phyloP scores from a whole-genome alignment of 371 early-diverging fungal species.

The Saksenaea oblongispora region DNA sequence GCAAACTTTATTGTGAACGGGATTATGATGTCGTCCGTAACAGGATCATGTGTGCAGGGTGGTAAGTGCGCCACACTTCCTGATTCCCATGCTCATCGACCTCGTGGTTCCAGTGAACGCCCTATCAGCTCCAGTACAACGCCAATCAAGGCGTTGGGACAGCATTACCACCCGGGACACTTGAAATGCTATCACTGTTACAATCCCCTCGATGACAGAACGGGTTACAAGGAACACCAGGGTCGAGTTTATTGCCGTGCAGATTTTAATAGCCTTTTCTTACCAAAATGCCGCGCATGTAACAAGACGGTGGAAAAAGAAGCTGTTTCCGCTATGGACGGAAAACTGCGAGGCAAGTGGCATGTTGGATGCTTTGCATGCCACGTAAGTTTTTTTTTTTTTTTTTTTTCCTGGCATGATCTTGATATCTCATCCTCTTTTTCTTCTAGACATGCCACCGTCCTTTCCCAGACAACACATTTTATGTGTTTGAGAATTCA shows the following conservation, averaged over 20 bases:
- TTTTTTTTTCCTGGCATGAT: neutral
- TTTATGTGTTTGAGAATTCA: constrained; percentile 78
- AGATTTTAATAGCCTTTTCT: constrained; percentile 59
- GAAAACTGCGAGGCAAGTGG: constrained; percentile 69
- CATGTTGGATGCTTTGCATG: constrained; percentile 44
- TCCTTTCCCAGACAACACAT: constrained; percentile 84
- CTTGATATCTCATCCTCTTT: neutral
- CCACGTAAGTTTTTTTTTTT: constrained; percentile 14
- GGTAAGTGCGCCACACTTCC: constrained; percentile 34
- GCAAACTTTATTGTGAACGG: constrained; percentile 73
- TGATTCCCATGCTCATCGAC: neutral
- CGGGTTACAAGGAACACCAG: constrained; percentile 62
- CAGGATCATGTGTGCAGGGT: constrained; percentile 49
- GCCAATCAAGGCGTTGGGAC: constrained; percentile 13
- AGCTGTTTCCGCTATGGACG: constrained; percentile 67
- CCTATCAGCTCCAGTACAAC: constrained; percentile 6
- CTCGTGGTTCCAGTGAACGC: constrained; percentile 3
- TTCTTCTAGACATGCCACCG: constrained; percentile 59
- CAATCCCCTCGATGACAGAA: constrained; percentile 9
- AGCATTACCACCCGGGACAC: constrained; percentile 18
- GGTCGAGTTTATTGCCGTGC: constrained; percentile 65
- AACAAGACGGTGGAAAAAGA: constrained; percentile 60
- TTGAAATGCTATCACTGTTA: constrained; percentile 17
- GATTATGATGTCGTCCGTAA: constrained; percentile 58
- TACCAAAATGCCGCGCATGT: constrained; percentile 65